Base-by-base conservation (phyloP, 352 stramenopile genomes). In the Globisporangium alternatum region DNA sequence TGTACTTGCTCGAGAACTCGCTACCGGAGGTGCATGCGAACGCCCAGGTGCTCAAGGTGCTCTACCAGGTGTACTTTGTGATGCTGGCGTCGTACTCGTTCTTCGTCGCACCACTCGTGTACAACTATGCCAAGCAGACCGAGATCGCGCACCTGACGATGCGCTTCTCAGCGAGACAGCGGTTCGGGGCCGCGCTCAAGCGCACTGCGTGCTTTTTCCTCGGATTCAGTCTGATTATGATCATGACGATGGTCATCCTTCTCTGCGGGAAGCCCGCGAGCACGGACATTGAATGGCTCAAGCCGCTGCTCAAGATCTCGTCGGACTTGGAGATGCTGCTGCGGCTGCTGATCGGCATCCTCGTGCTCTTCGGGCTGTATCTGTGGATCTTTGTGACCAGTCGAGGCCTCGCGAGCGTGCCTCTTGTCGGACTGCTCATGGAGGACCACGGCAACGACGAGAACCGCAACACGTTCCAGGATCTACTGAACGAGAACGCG, bases 71-170 rank as follows among this genome's bases (percentile, higher is more conserved):
- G 2, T 91, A 89, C 65, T 88, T 95, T 41, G 78, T 74, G 13
- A 63, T 69, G 0, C 64, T 95, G 15, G 78, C 76, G 17, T 60
- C 76, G 3, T 91, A 91, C 68, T 88, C 76, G 39, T 91, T 93
- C 55, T 48, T 91, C 2, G 76, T 79, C 9, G 86, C 84, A 37
- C 86, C 86, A 33, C 80, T 95, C 21, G 80, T 86, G 28, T 95
- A 81, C 64, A 87, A 93, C 65, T 95, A 93, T 64, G 83, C 86
- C 6, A 86, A 86, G 28, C 83, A 95, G 65, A 93, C 83, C 28
- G 86, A 93, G 66, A 86, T 95, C 60, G 81, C 85, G 54, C 87
- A 93, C 62, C 74, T 95, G 63, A 95, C 87, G 39, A 65, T 91
- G 48, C 74, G 74, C 17, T 92, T 91, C 66, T 75, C 72, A 2